phyloP scores from a whole-genome alignment of 306 rosid genomes.

The Luffa acutangula region DNA sequence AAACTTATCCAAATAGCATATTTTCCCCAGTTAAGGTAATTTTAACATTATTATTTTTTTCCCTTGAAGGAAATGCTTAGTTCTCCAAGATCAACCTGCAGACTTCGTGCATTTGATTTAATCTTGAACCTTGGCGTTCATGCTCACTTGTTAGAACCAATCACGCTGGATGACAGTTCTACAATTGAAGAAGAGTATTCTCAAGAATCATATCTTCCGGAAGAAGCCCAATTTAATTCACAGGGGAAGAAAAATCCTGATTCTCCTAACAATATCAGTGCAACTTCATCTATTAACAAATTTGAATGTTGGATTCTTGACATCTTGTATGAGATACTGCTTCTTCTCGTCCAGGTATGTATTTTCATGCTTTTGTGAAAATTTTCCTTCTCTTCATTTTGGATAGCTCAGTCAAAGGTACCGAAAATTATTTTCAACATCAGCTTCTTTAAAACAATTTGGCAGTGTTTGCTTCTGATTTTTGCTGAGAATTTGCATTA shows the following conservation, averaged over 20 bases:
- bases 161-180: slow-evolving; percentile 48
- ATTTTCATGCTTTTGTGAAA: not conserved
- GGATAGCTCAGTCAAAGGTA: not conserved
- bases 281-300: slow-evolving; percentile 51
- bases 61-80: slow-evolving; percentile 78
- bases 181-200: slow-evolving; percentile 83
- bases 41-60: slow-evolving; percentile 16
- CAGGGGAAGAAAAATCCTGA: slow-evolving; percentile 43
- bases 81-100: slow-evolving; percentile 67
- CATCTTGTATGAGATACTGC: slow-evolving; percentile 78
- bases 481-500: not conserved
- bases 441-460: not conserved
- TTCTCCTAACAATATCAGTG: slow-evolving; percentile 31
- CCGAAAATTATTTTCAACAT: not conserved
- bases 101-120: slow-evolving; percentile 94
- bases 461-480: not conserved
- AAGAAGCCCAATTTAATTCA: slow-evolving; percentile 49
- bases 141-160: slow-evolving; percentile 90
- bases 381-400: not conserved
- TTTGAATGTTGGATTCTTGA: slow-evolving; percentile 86
- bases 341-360: slow-evolving; percentile 93
- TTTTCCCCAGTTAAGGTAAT: not conserved
- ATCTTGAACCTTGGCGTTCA: slow-evolving; percentile 97
- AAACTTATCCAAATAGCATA: not conserved
- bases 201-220: slow-evolving; percentile 67